Base-by-base conservation (phyloP, 192 early-diverging fungal species). In the Backusella morwellensis region DNA sequence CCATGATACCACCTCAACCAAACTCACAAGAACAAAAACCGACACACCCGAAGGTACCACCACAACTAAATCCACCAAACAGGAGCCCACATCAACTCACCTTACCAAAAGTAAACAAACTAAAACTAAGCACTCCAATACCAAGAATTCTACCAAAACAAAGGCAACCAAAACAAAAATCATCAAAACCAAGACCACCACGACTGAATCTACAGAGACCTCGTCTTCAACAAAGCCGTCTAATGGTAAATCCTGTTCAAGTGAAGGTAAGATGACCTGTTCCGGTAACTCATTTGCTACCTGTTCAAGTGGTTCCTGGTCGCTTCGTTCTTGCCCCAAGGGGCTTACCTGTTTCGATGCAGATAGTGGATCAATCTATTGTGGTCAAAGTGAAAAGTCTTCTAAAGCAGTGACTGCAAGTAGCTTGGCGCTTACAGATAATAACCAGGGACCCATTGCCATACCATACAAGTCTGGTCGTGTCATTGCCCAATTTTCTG, bases 281-380 rank as follows among this genome's bases (percentile, higher is more conserved):
- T 77, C 73, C 29, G 85, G 85, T 21, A 74, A 77, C 35, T 75
- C 69, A 17, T 86, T 81, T 80, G 88, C 82, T 15, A 70, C 84
- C 12, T 89, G 88, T 73, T 66, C 77, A 35, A 73, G 77, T 35
- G 85, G 86, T 11, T 44, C 54, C n/a, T 89, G 88, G 88, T 78
- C 81, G 26, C 47, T 84, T 4, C 76, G 79, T 15, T 12, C 80
- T 7, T 89, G 88, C 35, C 80, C 84, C 2, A 40, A 82, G 1
- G 85, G 85, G 8, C 81, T 83, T 15, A 82, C 79, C 35, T 89
- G 88, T 73, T 82, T 81, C 66, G 67, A 79, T 41, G 82, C 85
- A 0, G 75, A 85, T 44, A 78, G 80, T 21, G 77, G 83, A 17
- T 80, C 83, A 4, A 77, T 87, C 2, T 86, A 81, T 81, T 50